A percentile compares a stretch with the other conserved stretches of the same genome.
These are phyloP conservation scores for Aethionema arabicum DNA, from an alignment of 345 rosid species.

Conservation along the genomic window DNA sequence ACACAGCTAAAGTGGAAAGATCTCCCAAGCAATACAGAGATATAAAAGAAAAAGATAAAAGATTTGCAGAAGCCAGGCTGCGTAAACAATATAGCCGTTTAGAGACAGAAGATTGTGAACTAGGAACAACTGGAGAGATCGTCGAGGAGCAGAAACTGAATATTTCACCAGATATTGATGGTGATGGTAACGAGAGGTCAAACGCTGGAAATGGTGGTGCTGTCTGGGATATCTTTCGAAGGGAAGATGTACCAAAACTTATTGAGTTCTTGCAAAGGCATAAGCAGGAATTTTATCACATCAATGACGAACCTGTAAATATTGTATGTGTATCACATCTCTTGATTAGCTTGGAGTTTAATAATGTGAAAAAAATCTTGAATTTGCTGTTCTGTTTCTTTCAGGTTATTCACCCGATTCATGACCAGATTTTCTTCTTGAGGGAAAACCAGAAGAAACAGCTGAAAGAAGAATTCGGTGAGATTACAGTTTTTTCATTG, in stretches of 20 bases:
- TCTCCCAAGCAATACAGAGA: background rate
- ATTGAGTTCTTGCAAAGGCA: conserved; percentile 61
- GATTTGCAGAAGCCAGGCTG: conserved; percentile 13
- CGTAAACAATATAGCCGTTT: background rate
- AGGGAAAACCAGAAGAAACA: conserved; percentile 58
- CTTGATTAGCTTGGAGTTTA: conserved; percentile 13
- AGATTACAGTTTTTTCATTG: conserved; percentile 1
- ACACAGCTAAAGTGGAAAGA: conserved; percentile 29
- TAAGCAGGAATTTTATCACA: conserved; percentile 66
- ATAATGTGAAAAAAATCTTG: background rate
- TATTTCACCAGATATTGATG: conserved; percentile 8
- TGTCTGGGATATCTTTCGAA: conserved; percentile 72
- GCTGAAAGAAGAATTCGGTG: conserved; percentile 77
- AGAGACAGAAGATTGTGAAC: conserved; percentile 16
- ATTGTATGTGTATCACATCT: conserved; percentile 23
- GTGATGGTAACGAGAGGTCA: conserved; percentile 9
- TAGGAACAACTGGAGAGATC: background rate
- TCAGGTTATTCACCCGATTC: conserved; percentile 70
- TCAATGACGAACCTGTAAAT: conserved; percentile 29
- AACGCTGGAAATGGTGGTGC: conserved; percentile 50
- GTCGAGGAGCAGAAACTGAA: conserved; percentile 23
- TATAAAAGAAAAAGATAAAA: background rate
- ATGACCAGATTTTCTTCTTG: conserved; percentile 73
- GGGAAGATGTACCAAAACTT: conserved; percentile 75
- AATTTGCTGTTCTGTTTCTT: conserved; percentile 40